Evolutionary conservation across 176 grass and related monocot species (phyloP).

Genomic region (Carex cristatella): DNA sequence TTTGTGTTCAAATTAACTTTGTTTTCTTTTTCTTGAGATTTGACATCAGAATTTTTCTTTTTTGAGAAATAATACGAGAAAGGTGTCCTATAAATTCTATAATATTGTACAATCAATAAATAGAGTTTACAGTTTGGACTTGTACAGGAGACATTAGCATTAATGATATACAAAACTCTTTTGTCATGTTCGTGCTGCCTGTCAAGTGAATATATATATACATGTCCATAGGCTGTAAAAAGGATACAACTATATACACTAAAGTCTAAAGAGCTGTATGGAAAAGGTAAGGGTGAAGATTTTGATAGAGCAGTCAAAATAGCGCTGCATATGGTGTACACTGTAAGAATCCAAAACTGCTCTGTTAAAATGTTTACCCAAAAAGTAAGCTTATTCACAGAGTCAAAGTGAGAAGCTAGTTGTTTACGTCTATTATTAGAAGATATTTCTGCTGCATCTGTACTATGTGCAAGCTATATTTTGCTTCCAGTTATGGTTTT

Average conservation of each 20-base stretch:
- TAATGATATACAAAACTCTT: background rate
- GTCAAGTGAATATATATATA: background rate
- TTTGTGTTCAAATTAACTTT: no score
- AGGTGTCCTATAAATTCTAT: background rate
- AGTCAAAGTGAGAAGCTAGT: background rate
- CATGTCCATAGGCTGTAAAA: background rate
- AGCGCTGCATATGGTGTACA: no score
- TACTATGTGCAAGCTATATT: slow-evolving; percentile 16
- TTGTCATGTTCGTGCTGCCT: background rate
- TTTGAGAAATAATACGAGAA: background rate
- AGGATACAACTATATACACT: background rate
- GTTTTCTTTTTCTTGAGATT: background rate
- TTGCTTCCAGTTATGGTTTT: background rate
- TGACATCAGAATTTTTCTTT: background rate
- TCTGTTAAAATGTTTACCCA: no score
- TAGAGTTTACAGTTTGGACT: background rate
- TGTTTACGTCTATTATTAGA: background rate
- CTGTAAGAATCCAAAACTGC: no score
- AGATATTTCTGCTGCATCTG: background rate
- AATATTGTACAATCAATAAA: background rate
- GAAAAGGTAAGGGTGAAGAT: no score
- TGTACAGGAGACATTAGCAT: background rate
- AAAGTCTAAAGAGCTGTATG: background rate
- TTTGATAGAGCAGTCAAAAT: no score
- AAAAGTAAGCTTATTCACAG: background rate